phyloP scores from a whole-genome alignment of 2,329 filamentous ascomycete genomes.

The Hypoxylon sp. region DNA sequence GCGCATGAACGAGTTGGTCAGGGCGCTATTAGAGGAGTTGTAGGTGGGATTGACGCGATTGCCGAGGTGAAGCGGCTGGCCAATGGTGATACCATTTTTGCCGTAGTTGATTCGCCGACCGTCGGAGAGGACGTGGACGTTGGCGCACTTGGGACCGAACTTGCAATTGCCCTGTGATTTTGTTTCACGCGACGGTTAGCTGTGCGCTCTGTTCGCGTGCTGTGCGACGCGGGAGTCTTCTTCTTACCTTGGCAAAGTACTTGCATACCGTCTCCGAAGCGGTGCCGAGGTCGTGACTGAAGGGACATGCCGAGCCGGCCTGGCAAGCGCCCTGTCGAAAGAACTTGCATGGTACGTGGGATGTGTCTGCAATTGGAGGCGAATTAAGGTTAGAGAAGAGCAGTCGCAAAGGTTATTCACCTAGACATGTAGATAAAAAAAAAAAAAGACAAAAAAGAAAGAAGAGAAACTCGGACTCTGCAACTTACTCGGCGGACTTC shows the following conservation, averaged over 20 bases:
- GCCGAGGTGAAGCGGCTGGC: conserved; percentile 66
- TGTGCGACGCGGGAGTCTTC: neutral
- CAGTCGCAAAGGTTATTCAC: conserved; percentile 1
- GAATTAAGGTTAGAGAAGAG: conserved; percentile 29
- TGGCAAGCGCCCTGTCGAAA: conserved; percentile 96
- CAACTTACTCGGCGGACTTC: conserved; percentile 69
- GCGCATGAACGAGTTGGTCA: conserved; percentile 78
- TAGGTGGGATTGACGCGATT: conserved; percentile 70
- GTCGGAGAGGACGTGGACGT: conserved; percentile 94
- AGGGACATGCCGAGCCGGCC: conserved; percentile 94
- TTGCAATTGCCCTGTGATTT: conserved; percentile 91
- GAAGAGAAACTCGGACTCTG: no score
- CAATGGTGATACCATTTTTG: conserved; percentile 73
- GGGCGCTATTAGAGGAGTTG: conserved; percentile 71
- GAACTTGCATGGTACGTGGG: conserved; percentile 99
- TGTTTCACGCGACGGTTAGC: conserved; percentile 37
- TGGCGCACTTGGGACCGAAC: conserved; percentile 96
- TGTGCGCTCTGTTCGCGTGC: conserved; percentile 6
- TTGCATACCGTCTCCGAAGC: conserved; percentile 93
- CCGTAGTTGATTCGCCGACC: conserved; percentile 88
- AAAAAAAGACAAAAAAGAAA: no score
- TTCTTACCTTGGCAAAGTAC: conserved; percentile 92
- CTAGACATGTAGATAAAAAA: no score
- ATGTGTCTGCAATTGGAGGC: conserved; percentile 72
- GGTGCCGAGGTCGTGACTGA: conserved; percentile 89